Base-by-base conservation (phyloP, 257 asterid species). In the Eustoma russellianum region DNA sequence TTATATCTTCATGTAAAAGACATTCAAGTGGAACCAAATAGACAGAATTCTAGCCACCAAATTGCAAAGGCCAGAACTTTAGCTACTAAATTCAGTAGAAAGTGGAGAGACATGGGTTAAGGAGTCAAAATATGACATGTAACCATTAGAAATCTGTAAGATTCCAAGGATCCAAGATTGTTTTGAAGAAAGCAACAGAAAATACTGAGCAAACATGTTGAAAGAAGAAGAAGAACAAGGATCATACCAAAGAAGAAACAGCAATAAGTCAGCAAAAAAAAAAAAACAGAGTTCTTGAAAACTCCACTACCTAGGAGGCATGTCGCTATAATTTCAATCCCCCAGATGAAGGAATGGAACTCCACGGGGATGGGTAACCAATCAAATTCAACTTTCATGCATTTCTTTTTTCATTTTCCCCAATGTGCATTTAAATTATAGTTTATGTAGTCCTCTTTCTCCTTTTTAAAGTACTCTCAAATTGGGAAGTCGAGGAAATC, bases 261-360 rank as follows among this genome's bases (percentile, higher is more conserved):
- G 56, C 50, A 74, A 44, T 5, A 57, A 6, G 52, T 48, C 33
- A 35, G 33, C 15, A 10, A 7, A 38, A 35, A 5, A 35, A 35
- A 5, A 35, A 52, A 43, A 33, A 33, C 57, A 33, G 43, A 56
- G 47, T 50, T 62, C 64, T 63, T 17, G 50, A 30, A 62, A 60
- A 48, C 55, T 64, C 68, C 70, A 66, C 62, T 69, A 34, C 53
- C 6, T 46, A 58, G 73, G 56, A 70, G 67, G 68, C 70, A 69
- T 66, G 81, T 74, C 70, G 74, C 73, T 72, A 77, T 53, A 72
- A 72, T 52, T 50, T 73, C 62, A 60, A 71, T 67, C 74, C 43
- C 17, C 13, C 11, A 41, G 46, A 48, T 57, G 19, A 64, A 34
- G 64, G 44, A 24, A 56, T 67, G 69, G 62, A 70, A 61, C 48